Percentiles rank a stretch among this genome's conserved stretches.
Conservation (phyloP, 441 rosid species). For the Theobroma grandiflorum region DNA sequence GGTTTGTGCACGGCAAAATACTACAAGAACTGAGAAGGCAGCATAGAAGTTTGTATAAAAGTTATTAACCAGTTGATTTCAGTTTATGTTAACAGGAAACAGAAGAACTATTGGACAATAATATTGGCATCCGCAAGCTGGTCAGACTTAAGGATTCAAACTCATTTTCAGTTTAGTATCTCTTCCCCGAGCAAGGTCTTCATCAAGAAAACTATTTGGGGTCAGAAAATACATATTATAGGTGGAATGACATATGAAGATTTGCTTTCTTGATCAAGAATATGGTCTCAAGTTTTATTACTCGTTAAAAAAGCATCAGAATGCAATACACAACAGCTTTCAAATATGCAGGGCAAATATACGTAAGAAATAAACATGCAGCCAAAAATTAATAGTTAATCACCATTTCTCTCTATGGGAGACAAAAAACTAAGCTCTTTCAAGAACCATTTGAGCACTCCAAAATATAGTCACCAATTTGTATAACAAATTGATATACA, state of each 20-base stretch:
- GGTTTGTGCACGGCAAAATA: background rate
- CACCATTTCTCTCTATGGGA: slow-evolving; percentile 7
- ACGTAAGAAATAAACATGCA: background rate
- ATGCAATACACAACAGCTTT: background rate
- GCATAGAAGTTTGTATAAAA: background rate
- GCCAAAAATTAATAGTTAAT: slow-evolving; percentile 6
- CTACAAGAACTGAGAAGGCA: background rate
- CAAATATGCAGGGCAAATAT: slow-evolving; percentile 14
- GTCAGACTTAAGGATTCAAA: background rate
- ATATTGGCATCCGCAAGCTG: background rate
- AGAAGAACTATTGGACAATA: background rate
- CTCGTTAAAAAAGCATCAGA: background rate
- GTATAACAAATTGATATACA: background rate
- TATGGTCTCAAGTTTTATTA: background rate
- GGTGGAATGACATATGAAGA: background rate
- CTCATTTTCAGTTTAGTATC: background rate
- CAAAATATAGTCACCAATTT: background rate
- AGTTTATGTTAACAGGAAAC: slow-evolving; percentile 13
- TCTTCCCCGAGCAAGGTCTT: background rate
- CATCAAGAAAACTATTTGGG: background rate
- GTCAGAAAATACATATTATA: slow-evolving; percentile 4
- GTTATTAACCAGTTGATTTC: slow-evolving; percentile 3
- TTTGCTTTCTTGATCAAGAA: slow-evolving; percentile 1
- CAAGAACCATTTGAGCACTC: background rate
- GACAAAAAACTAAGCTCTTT: background rate